Evolutionary conservation across 1,139 yeast genomes (phyloP).

Genomic region (Saccharomycopsis hybrid): DNA sequence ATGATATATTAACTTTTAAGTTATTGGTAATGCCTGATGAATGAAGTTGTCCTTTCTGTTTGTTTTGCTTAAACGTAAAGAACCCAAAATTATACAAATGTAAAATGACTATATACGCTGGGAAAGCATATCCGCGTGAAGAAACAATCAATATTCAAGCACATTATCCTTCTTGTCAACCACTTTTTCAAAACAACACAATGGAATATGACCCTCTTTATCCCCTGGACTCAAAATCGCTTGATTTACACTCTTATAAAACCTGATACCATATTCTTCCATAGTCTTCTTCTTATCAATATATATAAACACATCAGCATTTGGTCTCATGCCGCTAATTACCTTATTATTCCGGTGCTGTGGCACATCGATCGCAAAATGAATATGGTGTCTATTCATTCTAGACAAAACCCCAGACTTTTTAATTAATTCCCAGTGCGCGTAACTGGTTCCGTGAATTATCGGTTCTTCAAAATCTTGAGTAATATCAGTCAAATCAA

Average conservation of each 20-base stretch:
- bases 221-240: constrained; percentile 70
- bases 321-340: constrained; percentile 67
- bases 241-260: constrained; percentile 62
- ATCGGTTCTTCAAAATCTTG: constrained; percentile 37
- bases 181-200: constrained; percentile 39
- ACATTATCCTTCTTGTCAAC: constrained; percentile 25
- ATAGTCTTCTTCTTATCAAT: constrained; percentile 48
- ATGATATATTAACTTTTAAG: too few relatives aligned
- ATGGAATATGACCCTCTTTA: constrained; percentile 43
- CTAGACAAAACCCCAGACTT: constrained; percentile 50
- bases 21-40: too few relatives aligned
- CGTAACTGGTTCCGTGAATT: constrained; percentile 69
- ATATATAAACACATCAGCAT: constrained; percentile 55
- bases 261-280: constrained; percentile 38
- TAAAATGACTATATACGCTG: too few relatives aligned
- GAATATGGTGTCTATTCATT: constrained; percentile 82
- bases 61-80: too few relatives aligned
- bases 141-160: too few relatives aligned
- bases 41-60: too few relatives aligned
- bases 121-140: too few relatives aligned
- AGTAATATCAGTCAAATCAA: constrained; percentile 38
- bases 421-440: constrained; percentile 46
- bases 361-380: constrained; percentile 42
- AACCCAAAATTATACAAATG: too few relatives aligned
- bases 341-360: constrained; percentile 29